These are phyloP conservation scores for Hibiscus tridactylites DNA, from an alignment of 345 rosid species.

Conservation along the genomic window DNA sequence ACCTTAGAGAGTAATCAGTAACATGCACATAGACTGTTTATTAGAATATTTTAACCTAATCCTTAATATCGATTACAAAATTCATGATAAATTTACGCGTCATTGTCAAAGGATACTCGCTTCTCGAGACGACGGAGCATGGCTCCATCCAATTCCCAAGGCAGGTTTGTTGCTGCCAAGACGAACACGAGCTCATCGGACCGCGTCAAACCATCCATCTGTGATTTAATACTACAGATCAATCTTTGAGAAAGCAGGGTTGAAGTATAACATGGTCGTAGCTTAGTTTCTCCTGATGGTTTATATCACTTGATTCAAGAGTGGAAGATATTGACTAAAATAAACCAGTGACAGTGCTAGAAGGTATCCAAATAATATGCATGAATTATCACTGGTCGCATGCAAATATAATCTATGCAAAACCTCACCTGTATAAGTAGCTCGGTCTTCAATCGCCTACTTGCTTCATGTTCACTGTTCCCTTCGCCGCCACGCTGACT, in stretches of 20 bases:
- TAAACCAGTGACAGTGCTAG: not conserved
- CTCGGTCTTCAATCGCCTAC: constrained; percentile 96
- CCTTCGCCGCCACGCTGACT: constrained; percentile 98
- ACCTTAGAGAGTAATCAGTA: not conserved
- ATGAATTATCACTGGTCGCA: not conserved
- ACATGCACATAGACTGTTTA: not conserved
- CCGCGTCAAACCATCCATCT: constrained; percentile 94
- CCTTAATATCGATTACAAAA: not conserved
- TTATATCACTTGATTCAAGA: not conserved
- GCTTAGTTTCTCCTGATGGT: not conserved
- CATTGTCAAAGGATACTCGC: constrained; percentile 59
- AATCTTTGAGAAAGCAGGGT: constrained; percentile 6
- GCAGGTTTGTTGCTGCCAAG: constrained; percentile 95
- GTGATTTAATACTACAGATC: constrained; percentile 26
- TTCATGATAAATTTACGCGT: not conserved
- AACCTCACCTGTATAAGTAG: constrained; percentile 85
- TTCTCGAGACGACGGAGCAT: constrained; percentile 97
- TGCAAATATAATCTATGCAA: not conserved
- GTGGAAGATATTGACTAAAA: not conserved
- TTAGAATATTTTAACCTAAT: not conserved
- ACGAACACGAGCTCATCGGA: constrained; percentile 90
- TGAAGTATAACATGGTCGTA: not conserved
- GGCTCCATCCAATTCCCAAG: constrained; percentile 98
- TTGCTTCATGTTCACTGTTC: constrained; percentile 95
- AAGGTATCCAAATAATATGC: not conserved